These are phyloP conservation scores for Dictyostelium purpureum DNA, from an alignment of 78 protist species.

Conservation along the genomic window DNA sequence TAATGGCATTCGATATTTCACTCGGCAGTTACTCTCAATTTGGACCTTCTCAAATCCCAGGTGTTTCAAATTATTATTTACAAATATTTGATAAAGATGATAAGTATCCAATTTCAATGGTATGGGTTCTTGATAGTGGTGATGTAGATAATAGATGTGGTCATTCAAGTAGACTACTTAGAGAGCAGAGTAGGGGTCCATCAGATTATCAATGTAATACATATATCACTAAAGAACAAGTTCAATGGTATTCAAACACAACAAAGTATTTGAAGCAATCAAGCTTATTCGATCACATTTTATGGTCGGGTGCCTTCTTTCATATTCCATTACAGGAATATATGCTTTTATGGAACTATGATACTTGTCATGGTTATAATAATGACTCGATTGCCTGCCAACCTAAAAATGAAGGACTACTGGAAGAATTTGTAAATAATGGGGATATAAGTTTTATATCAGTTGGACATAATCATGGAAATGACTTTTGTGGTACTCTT, in stretches of 20 bases:
- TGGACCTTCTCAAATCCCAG: conserved; percentile 14
- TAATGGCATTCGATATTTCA: background rate
- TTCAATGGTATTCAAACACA: conserved; percentile 16
- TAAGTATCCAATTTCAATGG: background rate
- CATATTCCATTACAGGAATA: conserved; percentile 71
- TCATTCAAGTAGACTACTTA: background rate
- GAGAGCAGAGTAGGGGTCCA: background rate
- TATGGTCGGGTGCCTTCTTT: conserved; percentile 40
- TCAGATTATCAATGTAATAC: conserved; percentile 28
- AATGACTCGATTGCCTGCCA: conserved; percentile 61
- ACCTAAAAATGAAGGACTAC: conserved; percentile 11
- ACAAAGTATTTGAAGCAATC: too few species aligned
- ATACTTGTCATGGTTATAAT: conserved; percentile 33
- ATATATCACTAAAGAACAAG: conserved; percentile 31
- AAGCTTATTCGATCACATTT: background rate
- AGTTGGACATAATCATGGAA: conserved; percentile 77
- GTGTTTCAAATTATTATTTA: conserved; percentile 57
- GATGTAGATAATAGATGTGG: conserved; percentile 22
- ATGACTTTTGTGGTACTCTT: conserved; percentile 39
- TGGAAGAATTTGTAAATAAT: background rate
- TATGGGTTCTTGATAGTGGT: conserved; percentile 57
- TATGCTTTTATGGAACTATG: conserved; percentile 1
- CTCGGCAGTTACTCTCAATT: conserved; percentile 33
- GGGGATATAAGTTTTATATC: conserved; percentile 14
- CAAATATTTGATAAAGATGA: background rate